Evolutionary conservation across 208 protist genomes (phyloP).

Genomic region (Trichomonas tenax): DNA sequence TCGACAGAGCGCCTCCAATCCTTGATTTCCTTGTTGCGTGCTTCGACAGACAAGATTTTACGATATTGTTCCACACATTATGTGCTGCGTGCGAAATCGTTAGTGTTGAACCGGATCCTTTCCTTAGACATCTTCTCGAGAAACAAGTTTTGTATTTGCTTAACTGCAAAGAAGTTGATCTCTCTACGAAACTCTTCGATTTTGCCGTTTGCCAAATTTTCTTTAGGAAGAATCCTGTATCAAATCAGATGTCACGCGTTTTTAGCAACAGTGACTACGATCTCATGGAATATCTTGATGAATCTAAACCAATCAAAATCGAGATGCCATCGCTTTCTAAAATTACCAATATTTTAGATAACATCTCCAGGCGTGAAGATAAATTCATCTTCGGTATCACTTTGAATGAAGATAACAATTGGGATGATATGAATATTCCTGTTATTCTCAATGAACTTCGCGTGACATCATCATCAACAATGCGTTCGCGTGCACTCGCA

Average conservation of each 20-base stretch:
- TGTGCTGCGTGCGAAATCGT: not conserved
- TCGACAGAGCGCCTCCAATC: not conserved
- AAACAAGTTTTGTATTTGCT: not conserved
- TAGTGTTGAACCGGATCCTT: not conserved
- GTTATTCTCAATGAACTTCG: not conserved
- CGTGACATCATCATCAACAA: not conserved
- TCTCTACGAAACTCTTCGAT: not conserved
- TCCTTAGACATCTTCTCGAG: not conserved
- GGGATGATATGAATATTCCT: not conserved
- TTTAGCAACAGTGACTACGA: not conserved
- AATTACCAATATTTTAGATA: not conserved
- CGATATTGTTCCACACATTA: not conserved
- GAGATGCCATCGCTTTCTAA: not conserved
- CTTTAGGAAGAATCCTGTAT: not conserved
- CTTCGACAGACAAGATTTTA: not conserved
- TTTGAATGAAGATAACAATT: not conserved
- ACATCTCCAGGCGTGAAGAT: not conserved
- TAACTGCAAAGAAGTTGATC: not conserved
- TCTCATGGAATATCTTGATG: not conserved
- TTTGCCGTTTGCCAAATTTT: not conserved
- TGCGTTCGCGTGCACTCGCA: not conserved
- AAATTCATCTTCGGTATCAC: not conserved
- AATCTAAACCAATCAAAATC: not conserved
- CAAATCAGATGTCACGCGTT: not conserved
- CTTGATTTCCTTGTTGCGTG: not conserved